Percentiles rank a stretch among this genome's conserved stretches.
These are phyloP conservation scores for Paraphaeosphaeria minitans DNA, from an alignment of 2,329 filamentous ascomycete species.

Conservation along the genomic window DNA sequence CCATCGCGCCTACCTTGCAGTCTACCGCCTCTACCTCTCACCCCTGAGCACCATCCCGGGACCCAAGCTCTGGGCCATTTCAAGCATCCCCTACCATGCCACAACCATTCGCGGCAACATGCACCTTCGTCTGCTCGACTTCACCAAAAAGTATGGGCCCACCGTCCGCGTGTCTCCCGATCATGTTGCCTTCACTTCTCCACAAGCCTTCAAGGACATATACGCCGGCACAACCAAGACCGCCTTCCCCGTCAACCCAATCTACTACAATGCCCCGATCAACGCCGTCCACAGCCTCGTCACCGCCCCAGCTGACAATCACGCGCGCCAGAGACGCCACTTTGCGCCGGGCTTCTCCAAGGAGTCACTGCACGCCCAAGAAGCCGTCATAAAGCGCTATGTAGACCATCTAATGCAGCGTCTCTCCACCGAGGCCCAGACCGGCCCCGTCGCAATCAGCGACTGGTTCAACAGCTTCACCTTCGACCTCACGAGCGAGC, in stretches of 20 bases:
- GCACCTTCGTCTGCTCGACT: conserved; percentile 10
- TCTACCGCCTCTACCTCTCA: conserved; percentile 10
- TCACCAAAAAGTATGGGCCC: conserved; percentile 9
- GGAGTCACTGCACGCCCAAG: conserved; percentile 43
- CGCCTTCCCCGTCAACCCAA: conserved; percentile 24
- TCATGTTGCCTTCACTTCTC: conserved; percentile 37
- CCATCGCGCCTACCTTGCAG: conserved; percentile 7
- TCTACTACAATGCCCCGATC: conserved; percentile 4
- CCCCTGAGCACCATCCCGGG: conserved; percentile 47
- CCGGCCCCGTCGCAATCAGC: not conserved
- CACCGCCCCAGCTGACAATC: conserved; percentile 8
- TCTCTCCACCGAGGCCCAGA: not conserved
- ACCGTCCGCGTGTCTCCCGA: conserved; percentile 13
- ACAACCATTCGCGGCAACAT: conserved; percentile 17
- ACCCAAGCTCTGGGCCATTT: conserved; percentile 37
- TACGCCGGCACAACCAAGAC: conserved; percentile 33
- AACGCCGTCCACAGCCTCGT: conserved; percentile 14
- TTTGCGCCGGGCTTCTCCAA: conserved; percentile 44
- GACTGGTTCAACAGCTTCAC: conserved; percentile 19
- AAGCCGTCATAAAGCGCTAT: conserved; percentile 38
- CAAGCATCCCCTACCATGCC: conserved; percentile 30
- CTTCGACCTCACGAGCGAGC: conserved; percentile 45
- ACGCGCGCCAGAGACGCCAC: not conserved
- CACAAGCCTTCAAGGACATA: conserved; percentile 44
- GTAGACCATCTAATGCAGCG: conserved; percentile 37